A percentile compares a stretch with the other conserved stretches of the same genome.
These are phyloP conservation scores for Dioszegia aurantiaca DNA, from an alignment of 768 basidiomycete genomes.

Conservation along the genomic window DNA sequence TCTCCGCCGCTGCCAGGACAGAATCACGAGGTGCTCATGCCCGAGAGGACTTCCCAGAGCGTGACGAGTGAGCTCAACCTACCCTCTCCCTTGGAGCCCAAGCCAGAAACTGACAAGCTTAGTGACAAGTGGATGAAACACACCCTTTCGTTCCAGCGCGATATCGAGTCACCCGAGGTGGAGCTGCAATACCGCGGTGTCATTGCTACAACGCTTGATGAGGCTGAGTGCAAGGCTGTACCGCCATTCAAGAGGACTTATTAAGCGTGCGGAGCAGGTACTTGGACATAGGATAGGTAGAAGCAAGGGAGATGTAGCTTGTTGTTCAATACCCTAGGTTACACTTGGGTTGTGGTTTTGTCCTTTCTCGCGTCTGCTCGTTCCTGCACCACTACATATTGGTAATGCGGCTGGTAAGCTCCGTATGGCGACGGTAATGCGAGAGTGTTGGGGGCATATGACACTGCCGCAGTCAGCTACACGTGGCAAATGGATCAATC, in stretches of 20 bases:
- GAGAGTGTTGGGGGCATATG: no score
- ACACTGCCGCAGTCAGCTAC: no score
- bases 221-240: constrained; percentile 92
- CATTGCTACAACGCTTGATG: constrained; percentile 81
- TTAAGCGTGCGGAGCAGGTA: neutral
- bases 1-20: constrained; percentile 73
- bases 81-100: no score
- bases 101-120: constrained; percentile 10
- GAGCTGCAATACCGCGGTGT: constrained; percentile 85
- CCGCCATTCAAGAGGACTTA: constrained; percentile 78
- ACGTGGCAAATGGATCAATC: no score
- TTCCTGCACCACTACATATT: no score
- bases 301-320: neutral
- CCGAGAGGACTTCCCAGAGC: constrained; percentile 97
- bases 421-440: no score
- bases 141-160: constrained; percentile 87
- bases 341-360: no score
- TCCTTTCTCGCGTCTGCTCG: no score
- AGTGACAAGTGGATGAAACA: constrained; percentile 54
- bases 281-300: no score
- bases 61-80: constrained; percentile 65
- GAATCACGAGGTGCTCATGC: constrained; percentile 99
- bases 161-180: constrained; percentile 73
- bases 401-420: no score
- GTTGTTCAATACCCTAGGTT: neutral